phyloP scores from a whole-genome alignment of 78 protist species.

The Ministeria vibrans region DNA sequence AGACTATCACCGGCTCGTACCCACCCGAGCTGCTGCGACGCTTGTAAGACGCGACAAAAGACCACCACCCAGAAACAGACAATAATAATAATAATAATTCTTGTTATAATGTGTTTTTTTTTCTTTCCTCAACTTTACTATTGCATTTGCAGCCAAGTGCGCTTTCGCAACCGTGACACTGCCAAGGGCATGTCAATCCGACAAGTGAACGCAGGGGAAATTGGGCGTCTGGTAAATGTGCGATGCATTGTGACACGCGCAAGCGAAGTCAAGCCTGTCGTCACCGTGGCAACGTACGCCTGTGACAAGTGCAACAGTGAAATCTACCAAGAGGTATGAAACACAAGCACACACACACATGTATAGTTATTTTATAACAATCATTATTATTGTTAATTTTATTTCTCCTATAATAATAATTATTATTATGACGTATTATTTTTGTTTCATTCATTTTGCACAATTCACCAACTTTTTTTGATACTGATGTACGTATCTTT shows the following conservation, averaged over 20 bases:
- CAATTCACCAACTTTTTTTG: neutral
- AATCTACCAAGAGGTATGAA: slow-evolving; percentile 81
- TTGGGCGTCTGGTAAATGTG: neutral
- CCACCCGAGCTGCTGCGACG: neutral
- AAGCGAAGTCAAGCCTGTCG: slow-evolving; percentile 85
- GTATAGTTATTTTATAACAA: neutral
- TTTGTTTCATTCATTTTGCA: neutral
- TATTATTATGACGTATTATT: neutral
- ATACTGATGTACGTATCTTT: neutral
- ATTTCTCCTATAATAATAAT: neutral
- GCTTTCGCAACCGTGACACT: neutral
- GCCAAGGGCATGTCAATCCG: neutral
- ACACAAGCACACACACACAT: neutral
- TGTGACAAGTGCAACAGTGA: slow-evolving; percentile 90
- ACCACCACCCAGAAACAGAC: neutral
- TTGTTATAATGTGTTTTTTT: too few species aligned
- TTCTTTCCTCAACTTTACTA: neutral
- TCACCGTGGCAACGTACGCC: slow-evolving; percentile 89
- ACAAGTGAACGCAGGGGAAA: neutral
- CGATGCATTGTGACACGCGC: slow-evolving; percentile 70
- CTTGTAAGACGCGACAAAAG: neutral
- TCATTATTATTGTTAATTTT: neutral
- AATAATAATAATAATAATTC: neutral
- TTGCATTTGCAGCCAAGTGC: neutral
- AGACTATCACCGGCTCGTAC: too few species aligned